These are phyloP conservation scores for Cyclotella kingstonii DNA, from an alignment of 108 stramenopile species.

Conservation along the genomic window DNA sequence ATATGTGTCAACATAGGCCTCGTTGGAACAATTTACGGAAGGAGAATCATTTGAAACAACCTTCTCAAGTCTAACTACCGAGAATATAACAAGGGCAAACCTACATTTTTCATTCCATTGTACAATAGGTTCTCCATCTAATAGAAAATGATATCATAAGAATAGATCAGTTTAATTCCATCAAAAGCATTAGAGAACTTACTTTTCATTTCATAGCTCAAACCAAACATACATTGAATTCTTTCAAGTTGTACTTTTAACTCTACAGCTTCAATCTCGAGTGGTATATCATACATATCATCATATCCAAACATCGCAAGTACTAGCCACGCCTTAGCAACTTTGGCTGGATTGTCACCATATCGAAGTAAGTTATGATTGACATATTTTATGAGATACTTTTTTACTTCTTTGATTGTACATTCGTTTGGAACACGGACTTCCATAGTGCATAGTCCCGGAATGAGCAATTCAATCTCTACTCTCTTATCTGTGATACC, in stretches of 20 bases:
- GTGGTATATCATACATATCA: slow-evolving; percentile 71
- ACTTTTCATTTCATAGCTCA: slow-evolving; percentile 32
- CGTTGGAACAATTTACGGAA: not conserved
- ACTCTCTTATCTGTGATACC: slow-evolving; percentile 35
- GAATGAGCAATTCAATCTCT: slow-evolving; percentile 74
- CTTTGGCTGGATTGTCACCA: slow-evolving; percentile 38
- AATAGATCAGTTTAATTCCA: not conserved
- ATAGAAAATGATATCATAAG: not conserved
- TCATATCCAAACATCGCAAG: slow-evolving; percentile 72
- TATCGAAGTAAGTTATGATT: slow-evolving; percentile 53
- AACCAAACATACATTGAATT: slow-evolving; percentile 63
- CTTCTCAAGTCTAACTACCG: slow-evolving; percentile 41
- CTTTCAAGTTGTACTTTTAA: slow-evolving; percentile 57
- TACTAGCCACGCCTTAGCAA: slow-evolving; percentile 71
- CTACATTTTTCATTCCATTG: slow-evolving; percentile 61
- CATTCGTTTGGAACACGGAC: slow-evolving; percentile 55
- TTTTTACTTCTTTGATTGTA: slow-evolving; percentile 57
- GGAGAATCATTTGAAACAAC: not conserved
- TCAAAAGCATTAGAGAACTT: slow-evolving; percentile 8
- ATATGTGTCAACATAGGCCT: slow-evolving; percentile 13
- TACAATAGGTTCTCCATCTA: slow-evolving; percentile 47
- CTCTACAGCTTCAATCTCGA: slow-evolving; percentile 69
- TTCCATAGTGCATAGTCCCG: slow-evolving; percentile 74
- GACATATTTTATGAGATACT: slow-evolving; percentile 52
- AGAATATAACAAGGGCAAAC: slow-evolving; percentile 73